These are phyloP conservation scores for Triadica sebifera DNA, from an alignment of 345 rosid genomes.

Conservation along the genomic window DNA sequence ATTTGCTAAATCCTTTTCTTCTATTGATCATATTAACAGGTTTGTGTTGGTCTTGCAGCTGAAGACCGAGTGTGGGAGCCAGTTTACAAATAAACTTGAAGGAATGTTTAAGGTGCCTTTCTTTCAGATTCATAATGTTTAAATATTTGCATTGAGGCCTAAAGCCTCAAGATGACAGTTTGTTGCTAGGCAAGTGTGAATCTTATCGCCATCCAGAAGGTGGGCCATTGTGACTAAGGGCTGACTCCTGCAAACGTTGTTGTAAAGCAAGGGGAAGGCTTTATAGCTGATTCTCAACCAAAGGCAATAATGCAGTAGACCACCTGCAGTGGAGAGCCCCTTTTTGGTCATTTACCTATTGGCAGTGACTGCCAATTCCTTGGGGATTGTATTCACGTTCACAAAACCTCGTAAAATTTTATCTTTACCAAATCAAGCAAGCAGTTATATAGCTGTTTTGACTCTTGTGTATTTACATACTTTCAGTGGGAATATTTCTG, in stretches of 20 bases:
- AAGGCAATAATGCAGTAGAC: not conserved
- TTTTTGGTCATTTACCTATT: not conserved
- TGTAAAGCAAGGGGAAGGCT: not conserved
- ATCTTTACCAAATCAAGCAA: not conserved
- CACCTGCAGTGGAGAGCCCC: too few species aligned
- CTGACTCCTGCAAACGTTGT: not conserved
- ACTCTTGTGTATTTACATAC: not conserved
- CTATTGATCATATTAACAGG: constrained; percentile 25
- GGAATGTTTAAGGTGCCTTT: constrained; percentile 92
- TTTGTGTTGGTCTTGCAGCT: constrained; percentile 54
- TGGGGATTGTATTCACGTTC: not conserved
- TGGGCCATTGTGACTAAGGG: not conserved
- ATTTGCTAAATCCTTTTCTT: not conserved
- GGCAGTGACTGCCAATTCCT: not conserved
- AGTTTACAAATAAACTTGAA: constrained; percentile 96
- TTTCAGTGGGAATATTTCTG: not conserved
- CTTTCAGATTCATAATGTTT: not conserved
- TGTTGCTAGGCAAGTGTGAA: not conserved
- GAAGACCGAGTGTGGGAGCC: constrained; percentile 98
- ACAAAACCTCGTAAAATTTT: not conserved
- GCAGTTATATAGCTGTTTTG: not conserved
- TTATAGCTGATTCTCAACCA: not conserved
- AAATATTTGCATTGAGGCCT: not conserved
- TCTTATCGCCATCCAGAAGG: not conserved
- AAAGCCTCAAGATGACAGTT: not conserved